These are phyloP conservation scores for Poa annua DNA, from an alignment of 176 grass and related monocot genomes.

Conservation along the genomic window DNA sequence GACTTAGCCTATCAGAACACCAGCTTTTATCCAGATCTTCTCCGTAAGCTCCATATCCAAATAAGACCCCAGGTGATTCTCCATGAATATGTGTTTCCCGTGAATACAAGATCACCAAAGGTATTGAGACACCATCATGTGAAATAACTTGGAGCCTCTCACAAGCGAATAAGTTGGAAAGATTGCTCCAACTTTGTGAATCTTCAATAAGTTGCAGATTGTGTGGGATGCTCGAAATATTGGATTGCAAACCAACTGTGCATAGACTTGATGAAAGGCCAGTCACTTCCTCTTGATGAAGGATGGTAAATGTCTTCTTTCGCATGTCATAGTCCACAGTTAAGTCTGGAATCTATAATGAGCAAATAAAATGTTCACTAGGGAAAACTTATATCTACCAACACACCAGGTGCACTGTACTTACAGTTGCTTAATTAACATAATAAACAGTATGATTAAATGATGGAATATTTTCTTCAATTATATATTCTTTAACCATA, in stretches of 20 bases:
- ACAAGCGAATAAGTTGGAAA: slow-evolving; percentile 72
- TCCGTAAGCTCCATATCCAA: slow-evolving; percentile 92
- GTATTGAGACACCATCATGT: slow-evolving; percentile 71
- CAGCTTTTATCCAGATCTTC: slow-evolving; percentile 97
- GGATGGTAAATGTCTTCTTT: slow-evolving; percentile 62
- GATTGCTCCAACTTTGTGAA: slow-evolving; percentile 68
- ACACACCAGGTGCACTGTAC: not conserved
- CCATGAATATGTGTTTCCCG: slow-evolving; percentile 45
- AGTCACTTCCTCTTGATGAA: slow-evolving; percentile 84
- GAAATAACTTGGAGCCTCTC: slow-evolving; percentile 73
- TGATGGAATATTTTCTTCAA: slow-evolving; percentile 22
- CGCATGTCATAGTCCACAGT: slow-evolving; percentile 85
- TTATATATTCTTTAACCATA: not conserved
- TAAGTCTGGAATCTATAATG: slow-evolving; percentile 81
- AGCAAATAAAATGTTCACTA: slow-evolving; percentile 30
- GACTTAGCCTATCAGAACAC: slow-evolving; percentile 81
- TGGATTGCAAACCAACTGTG: slow-evolving; percentile 24
- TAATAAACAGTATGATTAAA: not conserved
- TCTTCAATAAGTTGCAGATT: slow-evolving; percentile 51
- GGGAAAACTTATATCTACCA: slow-evolving; percentile 10
- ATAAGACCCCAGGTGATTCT: slow-evolving; percentile 74
- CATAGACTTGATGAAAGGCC: slow-evolving; percentile 46
- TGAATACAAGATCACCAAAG: slow-evolving; percentile 70
- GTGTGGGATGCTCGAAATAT: slow-evolving; percentile 45
- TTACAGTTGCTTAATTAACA: slow-evolving; percentile 29